phyloP scores from a whole-genome alignment of 352 stramenopile species.

The Phytophthora nicotianae region DNA sequence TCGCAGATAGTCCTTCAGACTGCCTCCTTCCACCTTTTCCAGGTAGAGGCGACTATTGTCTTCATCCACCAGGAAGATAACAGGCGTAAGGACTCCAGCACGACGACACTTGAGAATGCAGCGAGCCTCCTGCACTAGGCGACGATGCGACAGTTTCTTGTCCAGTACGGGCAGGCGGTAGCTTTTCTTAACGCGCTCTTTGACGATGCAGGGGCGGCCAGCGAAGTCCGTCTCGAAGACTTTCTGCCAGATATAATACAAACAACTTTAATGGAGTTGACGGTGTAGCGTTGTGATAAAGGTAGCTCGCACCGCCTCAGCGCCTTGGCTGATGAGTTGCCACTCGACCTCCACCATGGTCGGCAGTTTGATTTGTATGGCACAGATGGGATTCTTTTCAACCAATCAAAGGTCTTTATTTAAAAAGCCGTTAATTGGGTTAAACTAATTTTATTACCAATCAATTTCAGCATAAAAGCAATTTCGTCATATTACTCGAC shows the following conservation, averaged over 20 bases:
- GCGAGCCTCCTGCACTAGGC: conserved; percentile 79
- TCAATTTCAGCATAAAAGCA: no score
- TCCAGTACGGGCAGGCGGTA: conserved; percentile 81
- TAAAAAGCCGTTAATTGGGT: not conserved
- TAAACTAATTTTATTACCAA: not conserved
- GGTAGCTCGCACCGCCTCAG: conserved; percentile 60
- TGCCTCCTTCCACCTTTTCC: conserved; percentile 73
- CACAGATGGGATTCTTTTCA: not conserved
- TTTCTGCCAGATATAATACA: conserved; percentile 44
- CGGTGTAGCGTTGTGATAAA: not conserved
- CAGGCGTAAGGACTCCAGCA: conserved; percentile 69
- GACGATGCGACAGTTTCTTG: conserved; percentile 80
- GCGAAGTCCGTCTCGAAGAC: conserved; percentile 76
- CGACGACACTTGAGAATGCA: conserved; percentile 86
- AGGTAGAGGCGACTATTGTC: conserved; percentile 69
- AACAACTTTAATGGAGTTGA: not conserved
- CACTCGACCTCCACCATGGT: conserved; percentile 50
- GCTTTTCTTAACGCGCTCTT: conserved; percentile 85
- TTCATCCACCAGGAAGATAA: conserved; percentile 84
- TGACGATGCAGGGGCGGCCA: conserved; percentile 74
- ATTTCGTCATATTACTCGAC: not conserved
- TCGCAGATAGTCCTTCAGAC: conserved; percentile 75
- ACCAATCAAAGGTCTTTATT: not conserved
- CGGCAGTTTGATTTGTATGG: conserved; percentile 14
- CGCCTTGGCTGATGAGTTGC: conserved; percentile 79